These are phyloP conservation scores for Psidium friedrichsthalianum DNA, from an alignment of 345 rosid genomes.

Conservation along the genomic window DNA sequence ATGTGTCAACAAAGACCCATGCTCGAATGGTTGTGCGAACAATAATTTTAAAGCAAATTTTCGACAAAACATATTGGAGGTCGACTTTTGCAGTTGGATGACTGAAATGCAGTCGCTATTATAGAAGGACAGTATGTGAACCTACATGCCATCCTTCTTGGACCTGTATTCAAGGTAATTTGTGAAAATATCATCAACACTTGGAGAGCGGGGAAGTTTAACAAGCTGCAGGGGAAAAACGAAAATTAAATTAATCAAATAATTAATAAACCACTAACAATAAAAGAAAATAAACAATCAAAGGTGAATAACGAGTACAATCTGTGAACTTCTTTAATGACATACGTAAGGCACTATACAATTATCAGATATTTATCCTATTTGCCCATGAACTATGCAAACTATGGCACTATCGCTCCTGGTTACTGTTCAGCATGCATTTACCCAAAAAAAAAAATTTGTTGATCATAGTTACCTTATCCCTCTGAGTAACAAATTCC, in stretches of 20 bases:
- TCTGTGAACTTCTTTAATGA: background rate
- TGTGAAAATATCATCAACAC: constrained; percentile 72
- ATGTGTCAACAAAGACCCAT: background rate
- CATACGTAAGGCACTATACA: background rate
- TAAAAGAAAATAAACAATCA: background rate
- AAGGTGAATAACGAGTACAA: background rate
- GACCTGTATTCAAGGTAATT: constrained; percentile 76
- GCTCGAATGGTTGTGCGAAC: background rate
- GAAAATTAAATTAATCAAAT: constrained; percentile 1
- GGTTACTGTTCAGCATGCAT: background rate
- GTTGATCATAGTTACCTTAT: constrained; percentile 47
- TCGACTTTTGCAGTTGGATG: background rate
- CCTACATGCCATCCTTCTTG: constrained; percentile 88
- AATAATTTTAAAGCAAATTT: background rate
- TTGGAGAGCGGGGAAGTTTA: constrained; percentile 90
- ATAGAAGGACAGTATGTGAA: background rate
- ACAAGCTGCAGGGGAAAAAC: constrained; percentile 49
- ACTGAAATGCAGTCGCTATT: background rate
- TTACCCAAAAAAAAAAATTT: background rate
- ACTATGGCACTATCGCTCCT: background rate
- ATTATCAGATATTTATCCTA: background rate
- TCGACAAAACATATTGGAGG: background rate
- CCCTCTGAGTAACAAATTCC: constrained; percentile 68
- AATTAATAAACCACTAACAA: background rate
- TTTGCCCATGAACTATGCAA: background rate